These are phyloP conservation scores for Colletotrichum spaethianum DNA, from an alignment of 2,329 filamentous ascomycete genomes.

Conservation along the genomic window DNA sequence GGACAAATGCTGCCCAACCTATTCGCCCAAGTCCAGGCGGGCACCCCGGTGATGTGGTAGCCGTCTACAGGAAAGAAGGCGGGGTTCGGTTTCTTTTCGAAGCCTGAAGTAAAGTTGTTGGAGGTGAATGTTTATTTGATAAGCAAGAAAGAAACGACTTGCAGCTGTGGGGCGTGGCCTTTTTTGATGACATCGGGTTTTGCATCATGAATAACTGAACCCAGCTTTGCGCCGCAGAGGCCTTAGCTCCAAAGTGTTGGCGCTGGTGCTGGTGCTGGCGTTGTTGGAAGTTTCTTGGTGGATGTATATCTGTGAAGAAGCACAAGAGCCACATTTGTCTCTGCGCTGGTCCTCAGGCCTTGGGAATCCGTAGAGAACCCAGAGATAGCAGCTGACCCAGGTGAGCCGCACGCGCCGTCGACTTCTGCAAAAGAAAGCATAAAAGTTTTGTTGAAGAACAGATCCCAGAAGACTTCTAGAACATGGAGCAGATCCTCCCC, in stretches of 20 bases:
- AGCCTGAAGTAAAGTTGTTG: not conserved
- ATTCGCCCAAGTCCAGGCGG: conserved; percentile 2
- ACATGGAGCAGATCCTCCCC: conserved; percentile 33
- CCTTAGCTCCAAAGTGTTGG: conserved; percentile 17
- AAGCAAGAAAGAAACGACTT: not conserved
- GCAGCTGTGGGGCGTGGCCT: conserved; percentile 5
- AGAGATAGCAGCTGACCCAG: not conserved
- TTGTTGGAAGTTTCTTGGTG: not conserved
- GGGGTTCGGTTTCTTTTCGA: conserved; percentile 2
- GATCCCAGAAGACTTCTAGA: conserved; percentile 39
- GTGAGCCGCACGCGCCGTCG: not conserved
- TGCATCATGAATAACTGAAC: conserved; percentile 26
- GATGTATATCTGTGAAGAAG: not conserved
- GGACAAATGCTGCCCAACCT: conserved; percentile 11
- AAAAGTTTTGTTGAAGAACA: conserved; percentile 32
- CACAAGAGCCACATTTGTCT: not conserved
- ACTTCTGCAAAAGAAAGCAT: conserved; percentile 24
- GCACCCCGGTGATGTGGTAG: conserved; percentile 4
- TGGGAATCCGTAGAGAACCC: too few species aligned
- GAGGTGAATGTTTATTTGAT: not conserved
- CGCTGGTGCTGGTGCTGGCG: conserved; percentile 13
- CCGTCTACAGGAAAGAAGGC: conserved; percentile 6
- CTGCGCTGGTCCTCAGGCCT: not conserved
- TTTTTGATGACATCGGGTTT: conserved; percentile 10
- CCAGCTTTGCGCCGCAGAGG: conserved; percentile 16